These are phyloP conservation scores for Quaeritorhiza haematococci DNA, from an alignment of 371 early-diverging fungal genomes.

Conservation along the genomic window DNA sequence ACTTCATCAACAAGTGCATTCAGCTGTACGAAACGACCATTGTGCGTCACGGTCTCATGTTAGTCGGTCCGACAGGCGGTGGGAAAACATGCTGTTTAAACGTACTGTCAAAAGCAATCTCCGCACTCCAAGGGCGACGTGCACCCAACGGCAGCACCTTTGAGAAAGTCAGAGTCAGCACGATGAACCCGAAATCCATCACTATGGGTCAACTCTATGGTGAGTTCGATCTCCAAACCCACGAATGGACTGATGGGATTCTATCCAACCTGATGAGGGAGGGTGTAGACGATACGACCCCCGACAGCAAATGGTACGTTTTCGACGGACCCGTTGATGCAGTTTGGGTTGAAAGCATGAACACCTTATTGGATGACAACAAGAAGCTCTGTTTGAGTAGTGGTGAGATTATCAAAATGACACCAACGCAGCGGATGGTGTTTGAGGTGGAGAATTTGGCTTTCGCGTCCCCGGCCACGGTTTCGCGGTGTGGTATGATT, in stretches of 20 bases:
- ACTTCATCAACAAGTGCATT: constrained; percentile 53
- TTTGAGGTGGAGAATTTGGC: constrained; percentile 58
- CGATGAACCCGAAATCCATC: constrained; percentile 56
- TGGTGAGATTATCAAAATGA: constrained; percentile 63
- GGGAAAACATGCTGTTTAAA: constrained; percentile 49
- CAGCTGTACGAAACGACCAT: constrained; percentile 57
- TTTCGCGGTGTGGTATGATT: constrained; percentile 60
- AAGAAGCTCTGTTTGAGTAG: constrained; percentile 57
- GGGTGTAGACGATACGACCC: constrained; percentile 44
- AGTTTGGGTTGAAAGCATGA: constrained; percentile 67
- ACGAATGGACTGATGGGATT: constrained; percentile 61
- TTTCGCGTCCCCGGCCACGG: constrained; percentile 59
- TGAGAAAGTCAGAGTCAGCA: constrained; percentile 40
- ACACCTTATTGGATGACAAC: constrained; percentile 62
- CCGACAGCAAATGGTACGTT: constrained; percentile 59
- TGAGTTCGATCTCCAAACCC: constrained; percentile 58
- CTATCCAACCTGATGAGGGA: constrained; percentile 50
- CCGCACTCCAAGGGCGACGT: constrained; percentile 29
- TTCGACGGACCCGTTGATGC: constrained; percentile 66
- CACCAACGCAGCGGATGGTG: constrained; percentile 51
- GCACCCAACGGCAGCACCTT: constrained; percentile 47
- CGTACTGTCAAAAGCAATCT: constrained; percentile 34
- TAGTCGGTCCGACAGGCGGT: constrained; percentile 58
- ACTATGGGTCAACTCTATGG: constrained; percentile 68
- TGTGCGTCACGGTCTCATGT: constrained; percentile 57